Evolutionary conservation across 1,284 basidiomycete genomes (phyloP).

Genomic region (Termitomyces sp.): DNA sequence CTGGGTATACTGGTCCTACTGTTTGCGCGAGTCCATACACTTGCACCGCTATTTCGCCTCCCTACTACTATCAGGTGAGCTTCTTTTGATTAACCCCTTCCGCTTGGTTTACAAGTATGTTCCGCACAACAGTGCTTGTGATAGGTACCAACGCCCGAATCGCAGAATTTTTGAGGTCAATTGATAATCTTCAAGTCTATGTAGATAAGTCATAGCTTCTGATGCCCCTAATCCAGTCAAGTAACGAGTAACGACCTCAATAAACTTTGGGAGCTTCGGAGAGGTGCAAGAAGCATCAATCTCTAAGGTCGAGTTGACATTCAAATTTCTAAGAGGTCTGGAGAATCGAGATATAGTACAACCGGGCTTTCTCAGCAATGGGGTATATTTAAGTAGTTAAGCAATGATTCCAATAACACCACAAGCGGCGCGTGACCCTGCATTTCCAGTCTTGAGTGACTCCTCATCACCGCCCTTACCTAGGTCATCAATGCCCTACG

Average conservation of each 20-base stretch:
- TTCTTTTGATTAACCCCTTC: not conserved
- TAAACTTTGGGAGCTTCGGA: no score
- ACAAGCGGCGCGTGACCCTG: conserved; percentile 53
- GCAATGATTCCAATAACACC: conserved; percentile 61
- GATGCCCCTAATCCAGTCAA: not conserved
- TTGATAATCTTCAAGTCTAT: not conserved
- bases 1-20: conserved; percentile 45
- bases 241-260: no score
- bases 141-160: not conserved
- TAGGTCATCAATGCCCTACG: conserved; percentile 63
- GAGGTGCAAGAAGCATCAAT: not conserved
- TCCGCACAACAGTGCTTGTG: conserved; percentile 20
- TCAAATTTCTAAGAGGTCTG: not conserved
- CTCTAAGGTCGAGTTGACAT: not conserved
- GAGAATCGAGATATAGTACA: not conserved
- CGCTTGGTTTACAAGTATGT: not conserved
- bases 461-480: conserved; percentile 63
- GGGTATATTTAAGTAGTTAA: not conserved
- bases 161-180: not conserved
- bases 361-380: not conserved
- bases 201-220: not conserved
- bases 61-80: conserved; percentile 51
- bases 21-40: conserved; percentile 37
- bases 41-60: conserved; percentile 45
- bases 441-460: conserved; percentile 68